Conservation (phyloP, 805 yeast species). For the Pichia kluyveri region DNA sequence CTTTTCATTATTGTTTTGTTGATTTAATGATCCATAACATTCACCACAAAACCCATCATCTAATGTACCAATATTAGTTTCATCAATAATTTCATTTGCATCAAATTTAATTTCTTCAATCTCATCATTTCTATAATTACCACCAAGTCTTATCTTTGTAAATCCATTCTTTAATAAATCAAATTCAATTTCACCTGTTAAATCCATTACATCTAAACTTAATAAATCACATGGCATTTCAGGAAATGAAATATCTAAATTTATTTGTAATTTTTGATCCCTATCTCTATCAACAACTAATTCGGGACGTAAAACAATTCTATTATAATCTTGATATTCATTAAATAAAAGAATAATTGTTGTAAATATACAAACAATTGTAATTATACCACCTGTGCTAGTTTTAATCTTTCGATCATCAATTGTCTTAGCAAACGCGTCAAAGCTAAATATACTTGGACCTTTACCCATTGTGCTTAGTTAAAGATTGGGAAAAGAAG, state of each 20-base stretch:
- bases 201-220: constrained; percentile 81
- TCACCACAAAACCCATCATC: constrained; percentile 65
- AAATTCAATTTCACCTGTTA: constrained; percentile 73
- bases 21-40: constrained; percentile 79
- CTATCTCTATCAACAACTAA: constrained; percentile 82
- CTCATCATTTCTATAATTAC: constrained; percentile 34
- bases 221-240: constrained; percentile 76
- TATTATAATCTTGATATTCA: constrained; percentile 71
- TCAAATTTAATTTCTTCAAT: constrained; percentile 32
- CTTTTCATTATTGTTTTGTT: constrained; percentile 34
- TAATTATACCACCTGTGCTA: constrained; percentile 82
- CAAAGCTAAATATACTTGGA: constrained; percentile 47
- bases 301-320: constrained; percentile 66
- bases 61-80: constrained; percentile 9
- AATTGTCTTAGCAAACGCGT: constrained; percentile 89
- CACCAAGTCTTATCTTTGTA: constrained; percentile 53
- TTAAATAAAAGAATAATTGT: constrained; percentile 54
- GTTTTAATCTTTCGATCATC: constrained; percentile 90
- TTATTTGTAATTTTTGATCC: constrained; percentile 65
- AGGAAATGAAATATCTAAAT: constrained; percentile 77
- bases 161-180: constrained; percentile 68
- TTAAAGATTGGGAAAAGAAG: too few relatives aligned
- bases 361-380: constrained; percentile 56
- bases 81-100: constrained; percentile 29
- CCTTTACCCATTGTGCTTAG: constrained; percentile 19